Evolutionary conservation across 805 yeast genomes (phyloP), one percentile per base, ranked within the genome.

Genomic region (Candida oleophila): DNA sequence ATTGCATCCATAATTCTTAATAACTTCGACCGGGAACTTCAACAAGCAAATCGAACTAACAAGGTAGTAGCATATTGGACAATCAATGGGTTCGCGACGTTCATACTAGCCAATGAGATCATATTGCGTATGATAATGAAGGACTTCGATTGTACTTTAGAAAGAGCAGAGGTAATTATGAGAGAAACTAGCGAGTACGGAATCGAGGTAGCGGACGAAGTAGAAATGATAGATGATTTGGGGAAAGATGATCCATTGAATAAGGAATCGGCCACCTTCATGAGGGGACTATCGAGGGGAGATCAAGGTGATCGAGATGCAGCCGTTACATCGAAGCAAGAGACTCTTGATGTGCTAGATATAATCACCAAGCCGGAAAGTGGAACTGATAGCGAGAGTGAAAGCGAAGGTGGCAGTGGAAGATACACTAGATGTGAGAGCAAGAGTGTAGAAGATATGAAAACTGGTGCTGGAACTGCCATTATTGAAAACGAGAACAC

Each of bases 61-160:
- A 63, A 67, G 18, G 78, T 82, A 1, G 60, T 85, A 5, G 63
- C 67, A 39, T 85, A 82, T 68, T 85, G 89, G 88, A 79, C 86
- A 2, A 54, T 69, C 1, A 71, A 73, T 19, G 77, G 78, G 44
- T 86, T 83, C 56, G 63, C 76, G 2, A 70, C 77, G 15, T 81
- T 79, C 54, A 82, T 85, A 1, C 60, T 86, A 20, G 82, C 87
- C 5, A 83, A 85, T 22, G 91, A 85, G 53, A 59, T 85, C 4
- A 70, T 82, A 3, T 63, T 80, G 4, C 63, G 81, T 25, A 54
- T 83, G 18, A 74, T 79, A 5, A 69, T 73, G 57, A 72, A 74
- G 3, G 85, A 82, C 49, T 53, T 71, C 61, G 30, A 54, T 1
- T 42, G 60, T 2, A 55, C 61, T n/a, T 52, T 74, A 14, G 73